phyloP scores from a whole-genome alignment of 23 red algal species.

The Rhodosorus marinus region DNA sequence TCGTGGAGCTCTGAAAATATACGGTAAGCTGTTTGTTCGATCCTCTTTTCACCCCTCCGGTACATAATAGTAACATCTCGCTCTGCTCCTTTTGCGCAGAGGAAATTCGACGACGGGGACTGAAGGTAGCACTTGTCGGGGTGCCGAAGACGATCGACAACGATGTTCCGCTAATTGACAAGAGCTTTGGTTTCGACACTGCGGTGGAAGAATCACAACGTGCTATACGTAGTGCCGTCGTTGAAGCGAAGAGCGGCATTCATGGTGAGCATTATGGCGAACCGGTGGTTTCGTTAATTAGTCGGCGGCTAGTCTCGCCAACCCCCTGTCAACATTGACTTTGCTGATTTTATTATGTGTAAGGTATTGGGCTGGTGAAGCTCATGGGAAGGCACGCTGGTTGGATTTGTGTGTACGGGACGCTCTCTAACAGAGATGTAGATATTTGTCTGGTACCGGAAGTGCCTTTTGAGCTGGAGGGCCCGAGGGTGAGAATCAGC shows the following conservation, averaged over 20 bases:
- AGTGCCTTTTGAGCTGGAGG: conserved; percentile 75
- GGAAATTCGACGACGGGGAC: too few relatives aligned
- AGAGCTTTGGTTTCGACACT: not conserved
- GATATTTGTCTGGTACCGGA: conserved; percentile 95
- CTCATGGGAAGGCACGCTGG: conserved; percentile 89
- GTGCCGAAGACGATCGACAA: not conserved
- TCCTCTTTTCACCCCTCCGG: too few relatives aligned
- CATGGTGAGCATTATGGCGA: too few relatives aligned
- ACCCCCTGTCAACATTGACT: too few relatives aligned
- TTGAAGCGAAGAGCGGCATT: not conserved
- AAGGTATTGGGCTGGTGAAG: conserved; percentile 86
- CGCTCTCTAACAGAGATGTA: conserved; percentile 21
- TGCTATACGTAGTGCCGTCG: not conserved
- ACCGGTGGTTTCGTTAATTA: too few relatives aligned
- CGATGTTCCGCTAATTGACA: not conserved
- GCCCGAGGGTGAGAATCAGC: too few relatives aligned
- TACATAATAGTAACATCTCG: too few relatives aligned
- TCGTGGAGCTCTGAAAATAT: conserved; percentile 51
- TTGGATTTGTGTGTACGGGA: conserved; percentile 80
- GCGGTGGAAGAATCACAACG: not conserved
- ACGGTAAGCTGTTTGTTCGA: conserved; percentile 26
- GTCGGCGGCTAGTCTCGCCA: too few relatives aligned
- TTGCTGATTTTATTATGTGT: too few relatives aligned
- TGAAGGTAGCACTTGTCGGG: too few relatives aligned
- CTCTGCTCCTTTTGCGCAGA: too few relatives aligned